Conservation (phyloP, 2,329 filamentous ascomycete genomes). For the Fusarium nurragi region DNA sequence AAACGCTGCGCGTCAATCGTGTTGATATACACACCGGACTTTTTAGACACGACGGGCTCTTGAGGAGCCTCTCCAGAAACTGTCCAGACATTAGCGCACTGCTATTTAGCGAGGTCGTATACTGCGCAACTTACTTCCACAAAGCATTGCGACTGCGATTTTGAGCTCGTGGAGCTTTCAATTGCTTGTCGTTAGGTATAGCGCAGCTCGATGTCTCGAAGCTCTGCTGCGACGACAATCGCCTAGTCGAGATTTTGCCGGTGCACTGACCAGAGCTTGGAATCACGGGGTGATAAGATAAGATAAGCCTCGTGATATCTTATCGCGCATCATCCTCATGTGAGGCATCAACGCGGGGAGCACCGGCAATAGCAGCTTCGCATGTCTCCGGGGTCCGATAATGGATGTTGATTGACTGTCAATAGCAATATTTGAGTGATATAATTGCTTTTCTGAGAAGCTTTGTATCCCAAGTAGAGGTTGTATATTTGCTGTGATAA, state of each 20-base stretch:
- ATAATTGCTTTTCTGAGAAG: neutral
- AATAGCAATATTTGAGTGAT: neutral
- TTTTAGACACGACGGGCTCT: conserved; percentile 92
- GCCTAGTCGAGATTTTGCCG: conserved; percentile 47
- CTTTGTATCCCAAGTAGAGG: neutral
- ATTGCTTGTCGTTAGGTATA: conserved; percentile 44
- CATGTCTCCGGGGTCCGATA: conserved; percentile 41
- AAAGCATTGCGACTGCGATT: conserved; percentile 55
- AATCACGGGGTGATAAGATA: conserved; percentile 48
- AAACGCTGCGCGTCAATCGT: conserved; percentile 16
- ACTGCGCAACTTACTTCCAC: conserved; percentile 53
- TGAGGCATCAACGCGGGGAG: conserved; percentile 32
- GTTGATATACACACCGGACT: conserved; percentile 74
- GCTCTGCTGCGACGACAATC: conserved; percentile 42
- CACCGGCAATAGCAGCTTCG: conserved; percentile 36
- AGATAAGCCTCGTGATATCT: conserved; percentile 23
- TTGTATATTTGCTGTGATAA: neutral
- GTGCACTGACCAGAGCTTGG: conserved; percentile 44
- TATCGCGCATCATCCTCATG: conserved; percentile 26
- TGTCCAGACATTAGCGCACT: conserved; percentile 51
- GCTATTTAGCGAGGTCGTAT: neutral
- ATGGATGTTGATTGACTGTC: neutral
- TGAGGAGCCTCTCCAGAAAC: conserved; percentile 97
- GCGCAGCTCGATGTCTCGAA: conserved; percentile 39
- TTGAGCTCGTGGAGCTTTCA: conserved; percentile 44